These are phyloP conservation scores for Colletotrichum sp. DNA, from an alignment of 2,329 filamentous ascomycete species.

Conservation along the genomic window DNA sequence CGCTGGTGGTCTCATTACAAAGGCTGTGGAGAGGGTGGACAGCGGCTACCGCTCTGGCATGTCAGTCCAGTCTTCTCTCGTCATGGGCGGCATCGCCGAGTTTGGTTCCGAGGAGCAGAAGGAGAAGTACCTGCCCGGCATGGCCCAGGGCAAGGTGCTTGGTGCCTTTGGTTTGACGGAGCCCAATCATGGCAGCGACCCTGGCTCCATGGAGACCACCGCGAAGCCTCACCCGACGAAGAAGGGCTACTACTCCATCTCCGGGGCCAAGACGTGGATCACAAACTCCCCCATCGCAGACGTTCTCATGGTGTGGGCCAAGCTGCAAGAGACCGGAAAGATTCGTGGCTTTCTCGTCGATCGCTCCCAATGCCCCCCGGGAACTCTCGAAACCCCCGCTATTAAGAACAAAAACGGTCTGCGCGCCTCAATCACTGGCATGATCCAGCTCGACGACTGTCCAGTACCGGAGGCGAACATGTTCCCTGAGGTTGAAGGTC, in stretches of 20 bases:
- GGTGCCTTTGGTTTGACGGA: conserved; percentile 92
- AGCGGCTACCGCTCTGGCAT: conserved; percentile 92
- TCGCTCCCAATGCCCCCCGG: conserved; percentile 81
- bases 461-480: conserved; percentile 91
- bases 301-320: conserved; percentile 89
- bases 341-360: conserved; percentile 94
- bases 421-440: conserved; percentile 91
- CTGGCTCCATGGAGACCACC: conserved; percentile 86
- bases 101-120: conserved; percentile 89
- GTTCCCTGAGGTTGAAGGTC: conserved; percentile 88
- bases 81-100: conserved; percentile 90
- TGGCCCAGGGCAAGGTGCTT: conserved; percentile 83
- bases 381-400: conserved; percentile 87
- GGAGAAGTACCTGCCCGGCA: conserved; percentile 78
- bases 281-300: conserved; percentile 93
- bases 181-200: conserved; percentile 91
- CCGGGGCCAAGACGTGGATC: conserved; percentile 92
- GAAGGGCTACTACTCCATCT: conserved; percentile 80
- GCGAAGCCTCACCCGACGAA: conserved; percentile 86
- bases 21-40: conserved; percentile 89
- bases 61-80: conserved; percentile 92
- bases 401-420: conserved; percentile 97
- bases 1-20: conserved; percentile 86
- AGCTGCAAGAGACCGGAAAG: conserved; percentile 88
- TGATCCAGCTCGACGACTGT: conserved; percentile 94